A percentile compares a stretch with the other conserved stretches of the same genome.
phyloP scores from a whole-genome alignment of 768 basidiomycete genomes.

The Tylopilus subfusipes region DNA sequence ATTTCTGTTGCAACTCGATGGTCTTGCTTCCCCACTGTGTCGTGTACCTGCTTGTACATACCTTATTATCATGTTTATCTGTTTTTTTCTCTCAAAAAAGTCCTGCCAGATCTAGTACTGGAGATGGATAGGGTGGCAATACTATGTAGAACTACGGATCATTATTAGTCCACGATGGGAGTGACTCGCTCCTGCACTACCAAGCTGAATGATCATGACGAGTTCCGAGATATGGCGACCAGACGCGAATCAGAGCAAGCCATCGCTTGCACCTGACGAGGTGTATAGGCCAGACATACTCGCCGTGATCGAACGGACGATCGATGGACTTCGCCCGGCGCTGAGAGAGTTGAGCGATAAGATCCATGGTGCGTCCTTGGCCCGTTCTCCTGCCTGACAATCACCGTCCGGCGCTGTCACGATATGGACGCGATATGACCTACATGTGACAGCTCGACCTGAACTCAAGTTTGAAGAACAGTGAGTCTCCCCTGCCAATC shows the following conservation, averaged over 20 bases:
- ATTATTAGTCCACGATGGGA: not conserved
- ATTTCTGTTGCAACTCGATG: conserved; percentile 13
- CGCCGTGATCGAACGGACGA: conserved; percentile 53
- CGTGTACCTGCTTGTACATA: conserved; percentile 35
- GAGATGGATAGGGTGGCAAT: not conserved
- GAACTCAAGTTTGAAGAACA: conserved; percentile 66
- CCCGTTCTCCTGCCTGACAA: not conserved
- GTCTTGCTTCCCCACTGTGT: conserved; percentile 24
- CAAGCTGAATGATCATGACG: not conserved
- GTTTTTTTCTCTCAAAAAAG: not conserved
- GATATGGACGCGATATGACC: not conserved
- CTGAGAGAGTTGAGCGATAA: conserved; percentile 62
- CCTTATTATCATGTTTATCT: conserved; percentile 36
- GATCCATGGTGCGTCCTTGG: conserved; percentile 54
- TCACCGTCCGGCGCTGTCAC: not conserved
- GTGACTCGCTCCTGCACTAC: not conserved
- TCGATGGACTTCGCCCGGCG: conserved; percentile 50
- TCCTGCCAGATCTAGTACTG: conserved; percentile 3
- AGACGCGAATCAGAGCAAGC: not conserved
- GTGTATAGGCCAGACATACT: conserved; percentile 59
- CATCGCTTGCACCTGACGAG: conserved; percentile 1
- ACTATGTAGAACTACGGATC: conserved; percentile 8
- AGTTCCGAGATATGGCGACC: conserved; percentile 3
- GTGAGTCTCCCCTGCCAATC: conserved; percentile 35
- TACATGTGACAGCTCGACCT: conserved; percentile 50